These are phyloP conservation scores for Hyphopichia buzzinii DNA, from an alignment of 1,139 yeast genomes.

Conservation along the genomic window DNA sequence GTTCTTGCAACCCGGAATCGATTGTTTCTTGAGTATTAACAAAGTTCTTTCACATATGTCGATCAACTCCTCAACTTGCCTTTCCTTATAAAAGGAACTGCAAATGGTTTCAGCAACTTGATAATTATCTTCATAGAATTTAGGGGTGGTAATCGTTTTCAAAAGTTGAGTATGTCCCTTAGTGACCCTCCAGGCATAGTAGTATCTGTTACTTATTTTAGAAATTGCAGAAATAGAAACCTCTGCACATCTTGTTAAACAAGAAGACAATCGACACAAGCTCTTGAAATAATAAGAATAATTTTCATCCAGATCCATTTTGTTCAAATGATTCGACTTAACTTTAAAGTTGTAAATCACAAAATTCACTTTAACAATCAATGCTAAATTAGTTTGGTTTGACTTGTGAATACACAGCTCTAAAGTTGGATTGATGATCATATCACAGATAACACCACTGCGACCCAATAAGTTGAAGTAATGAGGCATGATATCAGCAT, in stretches of 20 bases:
- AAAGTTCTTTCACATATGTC: constrained; percentile 25
- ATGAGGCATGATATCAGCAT: constrained; percentile 39
- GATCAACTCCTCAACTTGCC: constrained; percentile 29
- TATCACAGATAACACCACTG: constrained; percentile 34
- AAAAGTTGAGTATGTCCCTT: constrained; percentile 39
- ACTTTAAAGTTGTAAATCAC: constrained; percentile 16
- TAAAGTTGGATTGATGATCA: constrained; percentile 41
- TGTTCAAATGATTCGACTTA: constrained; percentile 16
- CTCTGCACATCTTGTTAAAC: constrained; percentile 35
- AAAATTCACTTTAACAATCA: constrained; percentile 29
- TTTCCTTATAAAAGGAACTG: constrained; percentile 14
- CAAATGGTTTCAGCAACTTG: constrained; percentile 9
- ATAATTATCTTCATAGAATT: constrained; percentile 28
- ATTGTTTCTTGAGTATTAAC: constrained; percentile 15
- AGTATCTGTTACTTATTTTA: constrained; percentile 43
- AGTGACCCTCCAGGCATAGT: constrained; percentile 46
- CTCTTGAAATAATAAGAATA: constrained; percentile 20
- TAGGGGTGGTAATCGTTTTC: constrained; percentile 24
- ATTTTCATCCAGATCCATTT: constrained; percentile 13
- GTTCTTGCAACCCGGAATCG: neutral
- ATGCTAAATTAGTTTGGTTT: constrained; percentile 31
- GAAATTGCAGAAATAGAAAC: constrained; percentile 35
- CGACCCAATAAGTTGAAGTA: constrained; percentile 33
- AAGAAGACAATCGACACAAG: constrained; percentile 28
- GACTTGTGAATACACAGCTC: constrained; percentile 40